Conservation (phyloP, 768 basidiomycete genomes). For the Lactarius psammicola region DNA sequence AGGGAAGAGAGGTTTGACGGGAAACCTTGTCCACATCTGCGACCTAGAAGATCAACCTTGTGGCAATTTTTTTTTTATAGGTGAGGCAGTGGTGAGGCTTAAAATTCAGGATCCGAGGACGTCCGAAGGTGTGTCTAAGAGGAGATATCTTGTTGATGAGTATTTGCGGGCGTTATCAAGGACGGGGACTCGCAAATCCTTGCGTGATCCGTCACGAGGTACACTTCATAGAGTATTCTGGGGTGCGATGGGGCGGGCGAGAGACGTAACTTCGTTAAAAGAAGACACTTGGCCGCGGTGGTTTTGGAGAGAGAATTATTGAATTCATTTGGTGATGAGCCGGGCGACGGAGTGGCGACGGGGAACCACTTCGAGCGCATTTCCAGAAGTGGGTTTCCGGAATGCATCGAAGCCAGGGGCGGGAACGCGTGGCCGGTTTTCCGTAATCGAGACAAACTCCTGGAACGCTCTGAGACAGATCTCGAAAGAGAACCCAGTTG, state of each 20-base stretch:
- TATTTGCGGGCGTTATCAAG: background rate
- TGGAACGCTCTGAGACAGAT: background rate
- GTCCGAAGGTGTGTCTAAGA: too few species aligned
- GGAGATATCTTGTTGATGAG: background rate
- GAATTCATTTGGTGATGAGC: background rate
- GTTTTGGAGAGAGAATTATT: background rate
- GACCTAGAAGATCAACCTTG: background rate
- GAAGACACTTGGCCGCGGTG: background rate
- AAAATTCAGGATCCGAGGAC: background rate
- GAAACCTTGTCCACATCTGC: background rate
- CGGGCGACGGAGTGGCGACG: too few species aligned
- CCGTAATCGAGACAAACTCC: conserved; percentile 11
- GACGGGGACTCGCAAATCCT: background rate
- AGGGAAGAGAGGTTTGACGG: too few species aligned
- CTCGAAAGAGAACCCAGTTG: background rate
- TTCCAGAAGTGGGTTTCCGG: conserved; percentile 1
- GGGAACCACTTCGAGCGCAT: background rate
- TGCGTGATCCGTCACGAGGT: background rate
- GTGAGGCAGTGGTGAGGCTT: too few species aligned
- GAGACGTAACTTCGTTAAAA: background rate
- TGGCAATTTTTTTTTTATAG: background rate
- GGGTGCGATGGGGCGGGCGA: background rate
- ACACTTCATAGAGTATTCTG: background rate
- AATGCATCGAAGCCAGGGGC: conserved; percentile 17
- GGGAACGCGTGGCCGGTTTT: conserved; percentile 1